Conservation (phyloP, 805 yeast genomes). For the Metschnikowia shivogae region DNA sequence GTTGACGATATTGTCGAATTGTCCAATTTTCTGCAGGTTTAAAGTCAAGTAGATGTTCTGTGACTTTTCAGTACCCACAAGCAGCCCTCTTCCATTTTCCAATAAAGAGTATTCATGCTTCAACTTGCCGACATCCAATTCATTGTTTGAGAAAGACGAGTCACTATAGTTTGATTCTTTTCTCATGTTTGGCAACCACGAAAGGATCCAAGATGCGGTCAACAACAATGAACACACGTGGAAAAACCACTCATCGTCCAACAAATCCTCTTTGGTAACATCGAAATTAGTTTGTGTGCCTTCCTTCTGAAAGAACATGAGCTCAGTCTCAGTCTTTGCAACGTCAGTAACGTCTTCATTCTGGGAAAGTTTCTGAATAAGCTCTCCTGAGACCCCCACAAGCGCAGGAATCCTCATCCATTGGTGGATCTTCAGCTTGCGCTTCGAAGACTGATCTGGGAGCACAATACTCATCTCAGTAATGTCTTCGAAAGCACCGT, state of each 20-base stretch:
- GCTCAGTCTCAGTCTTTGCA: slow-evolving; percentile 23
- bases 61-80: slow-evolving; percentile 18
- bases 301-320: slow-evolving; percentile 23
- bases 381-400: slow-evolving; percentile 18
- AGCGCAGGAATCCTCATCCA: slow-evolving; percentile 35
- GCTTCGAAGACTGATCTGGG: slow-evolving; percentile 14
- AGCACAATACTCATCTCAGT: slow-evolving; percentile 13
- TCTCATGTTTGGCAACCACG: slow-evolving; percentile 57
- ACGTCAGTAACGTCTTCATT: slow-evolving; percentile 8
- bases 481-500: slow-evolving; percentile 22
- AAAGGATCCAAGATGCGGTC: slow-evolving; percentile 52
- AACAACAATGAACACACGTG: slow-evolving; percentile 50
- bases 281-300: slow-evolving; percentile 21
- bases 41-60: slow-evolving; percentile 33
- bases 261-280: slow-evolving; percentile 46
- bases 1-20: slow-evolving; percentile 35
- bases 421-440: slow-evolving; percentile 24
- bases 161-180: slow-evolving; percentile 32
- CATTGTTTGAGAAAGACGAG: slow-evolving; percentile 14
- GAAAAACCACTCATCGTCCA: slow-evolving; percentile 50
- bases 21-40: slow-evolving; percentile 24
- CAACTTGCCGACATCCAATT: slow-evolving; percentile 26
- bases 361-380: slow-evolving; percentile 7
- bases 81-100: slow-evolving; percentile 33
- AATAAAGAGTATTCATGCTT: slow-evolving; percentile 40